Evolutionary conservation across 116 monocot genomes (phyloP).

Genomic region (Phalaenopsis hybrid): DNA sequence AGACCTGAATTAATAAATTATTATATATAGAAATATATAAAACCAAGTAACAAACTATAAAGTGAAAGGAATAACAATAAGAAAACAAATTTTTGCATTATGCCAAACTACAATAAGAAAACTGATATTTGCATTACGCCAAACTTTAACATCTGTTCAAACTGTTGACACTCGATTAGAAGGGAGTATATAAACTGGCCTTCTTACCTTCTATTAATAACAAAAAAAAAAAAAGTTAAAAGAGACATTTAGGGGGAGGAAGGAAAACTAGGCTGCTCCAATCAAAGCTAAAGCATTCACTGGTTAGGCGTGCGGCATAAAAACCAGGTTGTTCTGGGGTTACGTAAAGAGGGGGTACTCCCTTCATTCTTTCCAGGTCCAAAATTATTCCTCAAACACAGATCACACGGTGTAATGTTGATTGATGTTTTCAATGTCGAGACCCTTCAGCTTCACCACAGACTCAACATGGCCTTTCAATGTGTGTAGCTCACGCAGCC

Average conservation of each 20-base stretch:
- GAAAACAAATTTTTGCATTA: no score
- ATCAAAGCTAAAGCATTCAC: background rate
- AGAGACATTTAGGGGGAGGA: background rate
- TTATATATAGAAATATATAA: no score
- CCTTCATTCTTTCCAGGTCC: no score
- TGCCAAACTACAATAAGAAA: no score
- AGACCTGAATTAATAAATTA: no score
- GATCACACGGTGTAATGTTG: conserved; percentile 55
- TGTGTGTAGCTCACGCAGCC: conserved; percentile 56
- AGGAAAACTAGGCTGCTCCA: background rate
- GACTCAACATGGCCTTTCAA: conserved; percentile 60
- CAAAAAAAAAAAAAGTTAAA: background rate
- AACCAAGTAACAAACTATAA: no score
- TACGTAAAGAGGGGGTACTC: background rate
- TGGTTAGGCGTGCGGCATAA: background rate
- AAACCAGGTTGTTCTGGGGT: background rate
- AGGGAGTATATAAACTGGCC: background rate
- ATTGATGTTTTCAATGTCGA: conserved; percentile 50
- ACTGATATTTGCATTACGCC: no score
- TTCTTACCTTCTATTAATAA: background rate
- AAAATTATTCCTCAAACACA: background rate
- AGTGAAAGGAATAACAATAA: no score
- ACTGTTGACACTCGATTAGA: background rate
- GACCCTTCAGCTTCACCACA: conserved; percentile 55
- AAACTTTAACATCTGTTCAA: background rate